Base-by-base conservation (phyloP, 106 monocot species). In the Xerophyta viscosa region DNA sequence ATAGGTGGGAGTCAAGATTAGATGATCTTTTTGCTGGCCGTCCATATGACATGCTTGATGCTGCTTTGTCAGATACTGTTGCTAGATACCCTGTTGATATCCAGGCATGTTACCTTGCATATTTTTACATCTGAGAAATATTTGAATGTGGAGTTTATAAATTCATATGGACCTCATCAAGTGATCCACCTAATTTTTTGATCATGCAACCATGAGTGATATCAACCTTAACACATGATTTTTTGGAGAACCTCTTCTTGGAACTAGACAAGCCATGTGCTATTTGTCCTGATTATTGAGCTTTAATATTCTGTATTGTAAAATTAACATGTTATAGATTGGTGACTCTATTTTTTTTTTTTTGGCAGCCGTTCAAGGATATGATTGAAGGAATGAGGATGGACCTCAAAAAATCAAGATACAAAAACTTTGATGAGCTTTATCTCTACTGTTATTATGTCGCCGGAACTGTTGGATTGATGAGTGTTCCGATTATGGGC, bases 401-500 rank as follows among this genome's bases (percentile, higher is more conserved):
- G 82, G 91, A 92, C 30, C 65, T 92, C 17, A 67, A 60, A 53
- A 92, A 92, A 50, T 72, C 86, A 7, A 86, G 86, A 76, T 86
- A 92, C 67, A 70, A 73, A 42, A 79, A 73, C 54, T 92, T 92
- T 47, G 86, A 92, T 23, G 91, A 92, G 63, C 77, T 92, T 45
- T 92, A 92, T 52, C 75, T 92, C 50, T 92, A 92, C 65, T 92
- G 91, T 52, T 86, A 92, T 52, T 92, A 82, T 55, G 91, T 92
- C 14, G 86, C 91, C 0, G 86, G 91, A 31, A 92, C 91, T 3
- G 91, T 82, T 2, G 91, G 91, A 37, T 45, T 92, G 53, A 82
- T 92, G 76, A 92, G 91, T 65, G 82, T 92, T 45, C 91, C 91
- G 1, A 69, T 86, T 1, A 82, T 92, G 91, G 91, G 91, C 36